These are phyloP conservation scores for Angophora floribunda DNA, from an alignment of 345 rosid species.

Conservation along the genomic window DNA sequence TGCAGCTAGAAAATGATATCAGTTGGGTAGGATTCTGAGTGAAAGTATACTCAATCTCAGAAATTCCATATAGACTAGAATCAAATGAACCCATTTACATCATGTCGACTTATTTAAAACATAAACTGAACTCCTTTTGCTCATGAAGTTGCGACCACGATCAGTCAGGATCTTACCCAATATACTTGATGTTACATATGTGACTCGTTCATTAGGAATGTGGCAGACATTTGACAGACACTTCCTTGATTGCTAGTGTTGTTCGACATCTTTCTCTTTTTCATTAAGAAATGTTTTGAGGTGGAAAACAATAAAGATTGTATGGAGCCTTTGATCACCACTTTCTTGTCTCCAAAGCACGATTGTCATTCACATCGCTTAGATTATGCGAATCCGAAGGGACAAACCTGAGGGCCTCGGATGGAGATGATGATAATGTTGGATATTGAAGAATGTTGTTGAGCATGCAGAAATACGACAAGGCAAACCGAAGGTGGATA, in stretches of 20 bases:
- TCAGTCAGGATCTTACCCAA: not conserved
- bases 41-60: not conserved
- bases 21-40: not conserved
- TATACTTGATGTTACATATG: not conserved
- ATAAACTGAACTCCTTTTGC: not conserved
- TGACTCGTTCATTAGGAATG: not conserved
- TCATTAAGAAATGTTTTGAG: not conserved
- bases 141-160: not conserved
- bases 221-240: not conserved
- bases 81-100: not conserved
- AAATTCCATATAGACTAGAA: not conserved
- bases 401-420: not conserved
- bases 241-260: not conserved
- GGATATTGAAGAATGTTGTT: not conserved
- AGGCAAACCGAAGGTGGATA: slow-evolving; percentile 7
- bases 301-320: not conserved
- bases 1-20: not conserved
- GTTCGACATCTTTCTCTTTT: not conserved
- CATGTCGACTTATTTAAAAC: not conserved
- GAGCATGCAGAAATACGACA: not conserved
- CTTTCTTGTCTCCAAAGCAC: not conserved
- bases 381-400: not conserved
- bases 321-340: not conserved
- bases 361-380: not conserved
- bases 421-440: not conserved